Evolutionary conservation across 768 basidiomycete genomes (phyloP).

Genomic region (Boletus eberwhitei): DNA sequence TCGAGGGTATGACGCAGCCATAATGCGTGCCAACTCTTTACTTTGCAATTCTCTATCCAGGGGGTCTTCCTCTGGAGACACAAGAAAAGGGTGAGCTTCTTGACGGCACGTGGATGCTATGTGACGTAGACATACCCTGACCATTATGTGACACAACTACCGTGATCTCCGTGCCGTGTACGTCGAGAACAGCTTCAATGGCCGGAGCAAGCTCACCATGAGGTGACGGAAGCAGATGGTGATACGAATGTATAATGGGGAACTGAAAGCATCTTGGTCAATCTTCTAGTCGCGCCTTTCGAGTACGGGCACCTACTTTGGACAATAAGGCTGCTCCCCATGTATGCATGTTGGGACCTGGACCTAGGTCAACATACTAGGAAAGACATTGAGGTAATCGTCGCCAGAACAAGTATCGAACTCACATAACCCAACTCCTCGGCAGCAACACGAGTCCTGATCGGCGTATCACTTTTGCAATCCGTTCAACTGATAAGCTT

Average conservation of each 20-base stretch:
- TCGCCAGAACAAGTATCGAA: constrained; percentile 7
- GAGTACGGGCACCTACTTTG: constrained; percentile 44
- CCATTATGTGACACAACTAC: constrained; percentile 92
- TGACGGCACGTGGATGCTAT: neutral
- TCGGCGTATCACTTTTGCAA: constrained; percentile 1
- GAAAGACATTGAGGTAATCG: constrained; percentile 1
- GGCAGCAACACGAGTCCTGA: constrained; percentile 68
- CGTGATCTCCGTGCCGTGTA: constrained; percentile 72
- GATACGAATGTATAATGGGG: constrained; percentile 82
- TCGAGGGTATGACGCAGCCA: constrained; percentile 62
- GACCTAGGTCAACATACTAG: constrained; percentile 85
- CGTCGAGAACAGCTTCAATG: constrained; percentile 79
- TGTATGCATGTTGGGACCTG: constrained; percentile 83
- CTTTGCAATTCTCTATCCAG: constrained; percentile 88
- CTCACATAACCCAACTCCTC: constrained; percentile 81
- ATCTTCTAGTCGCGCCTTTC: neutral
- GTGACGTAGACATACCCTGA: constrained; percentile 55
- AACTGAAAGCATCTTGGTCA: constrained; percentile 45
- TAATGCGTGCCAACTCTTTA: constrained; percentile 74
- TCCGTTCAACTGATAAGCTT: neutral
- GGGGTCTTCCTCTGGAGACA: constrained; percentile 71
- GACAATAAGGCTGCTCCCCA: constrained; percentile 85
- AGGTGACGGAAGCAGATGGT: constrained; percentile 86
- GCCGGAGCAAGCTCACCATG: constrained; percentile 84
- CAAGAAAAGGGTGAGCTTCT: neutral